phyloP scores from a whole-genome alignment of 148 eudicot species.

The Camellia japonica region DNA sequence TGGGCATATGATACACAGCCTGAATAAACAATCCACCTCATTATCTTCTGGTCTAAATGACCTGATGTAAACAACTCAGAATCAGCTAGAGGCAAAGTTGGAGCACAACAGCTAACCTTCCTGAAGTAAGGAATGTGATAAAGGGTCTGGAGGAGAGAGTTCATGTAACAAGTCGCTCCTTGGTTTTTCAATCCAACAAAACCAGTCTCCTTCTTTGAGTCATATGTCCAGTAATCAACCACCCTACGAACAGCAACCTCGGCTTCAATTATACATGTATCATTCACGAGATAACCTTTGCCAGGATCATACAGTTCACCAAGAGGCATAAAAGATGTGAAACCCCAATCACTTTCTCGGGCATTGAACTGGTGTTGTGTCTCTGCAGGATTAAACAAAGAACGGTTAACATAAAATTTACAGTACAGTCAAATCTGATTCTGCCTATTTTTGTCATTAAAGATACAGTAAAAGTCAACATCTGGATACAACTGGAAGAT shows the following conservation, averaged over 20 bases:
- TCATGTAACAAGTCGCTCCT: slow-evolving; percentile 99
- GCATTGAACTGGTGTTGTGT: slow-evolving; percentile 91
- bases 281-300: slow-evolving; percentile 76
- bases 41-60: slow-evolving; percentile 3
- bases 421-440: neutral
- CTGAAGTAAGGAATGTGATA: slow-evolving; percentile 92
- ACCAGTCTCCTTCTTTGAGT: slow-evolving; percentile 95
- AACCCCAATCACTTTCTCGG: slow-evolving; percentile 98
- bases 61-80: neutral
- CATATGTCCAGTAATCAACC: slow-evolving; percentile 85
- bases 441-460: neutral
- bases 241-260: slow-evolving; percentile 86
- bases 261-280: slow-evolving; percentile 80
- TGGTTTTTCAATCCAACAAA: slow-evolving; percentile 97
- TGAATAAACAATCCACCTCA: slow-evolving; percentile 27
- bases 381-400: slow-evolving; percentile 49
- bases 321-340: slow-evolving; percentile 95
- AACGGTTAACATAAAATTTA: neutral
- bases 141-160: slow-evolving; percentile 87
- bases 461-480: neutral
- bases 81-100: slow-evolving; percentile 2
- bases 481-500: neutral
- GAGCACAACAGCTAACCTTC: slow-evolving; percentile 51
- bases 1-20: slow-evolving; percentile 99
- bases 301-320: slow-evolving; percentile 82